Conservation (phyloP, 1,139 yeast species). For the Saccharomycopsis crataegensis region DNA sequence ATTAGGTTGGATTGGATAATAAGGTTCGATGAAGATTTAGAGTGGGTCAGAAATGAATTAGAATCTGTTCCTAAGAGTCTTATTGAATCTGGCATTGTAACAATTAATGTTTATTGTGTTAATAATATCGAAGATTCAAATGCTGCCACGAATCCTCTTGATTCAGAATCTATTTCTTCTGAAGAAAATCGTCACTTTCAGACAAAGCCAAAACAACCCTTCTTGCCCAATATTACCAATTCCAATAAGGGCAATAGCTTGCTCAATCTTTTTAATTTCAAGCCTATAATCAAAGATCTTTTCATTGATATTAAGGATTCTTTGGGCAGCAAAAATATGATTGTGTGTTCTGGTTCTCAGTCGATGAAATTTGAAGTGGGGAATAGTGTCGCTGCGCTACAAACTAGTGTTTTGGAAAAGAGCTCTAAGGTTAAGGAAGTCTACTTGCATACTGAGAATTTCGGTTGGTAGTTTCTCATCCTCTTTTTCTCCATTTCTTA, state of each 20-base stretch:
- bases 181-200: background rate
- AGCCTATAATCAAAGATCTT: conserved; percentile 30
- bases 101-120: background rate
- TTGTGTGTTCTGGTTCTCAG: conserved; percentile 47
- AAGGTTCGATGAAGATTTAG: conserved; percentile 31
- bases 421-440: conserved; percentile 35
- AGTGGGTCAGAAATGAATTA: conserved; percentile 42
- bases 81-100: background rate
- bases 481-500: background rate
- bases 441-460: conserved; percentile 50
- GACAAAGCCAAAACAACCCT: background rate
- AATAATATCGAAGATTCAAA: background rate
- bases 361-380: conserved; percentile 40
- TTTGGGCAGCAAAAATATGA: conserved; percentile 36
- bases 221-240: conserved; percentile 2
- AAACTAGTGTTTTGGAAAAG: conserved; percentile 24
- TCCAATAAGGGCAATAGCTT: background rate
- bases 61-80: background rate
- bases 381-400: conserved; percentile 36
- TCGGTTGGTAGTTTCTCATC: conserved; percentile 43
- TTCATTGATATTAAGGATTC: conserved; percentile 20
- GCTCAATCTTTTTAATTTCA: conserved; percentile 23
- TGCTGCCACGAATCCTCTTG: background rate
- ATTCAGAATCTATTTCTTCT: background rate
- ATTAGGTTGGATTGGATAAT: conserved; percentile 47